Evolutionary conservation across 768 basidiomycete genomes (phyloP), one percentile per base, ranked within the genome.

Genomic region (Rhodotorula toruloides): DNA sequence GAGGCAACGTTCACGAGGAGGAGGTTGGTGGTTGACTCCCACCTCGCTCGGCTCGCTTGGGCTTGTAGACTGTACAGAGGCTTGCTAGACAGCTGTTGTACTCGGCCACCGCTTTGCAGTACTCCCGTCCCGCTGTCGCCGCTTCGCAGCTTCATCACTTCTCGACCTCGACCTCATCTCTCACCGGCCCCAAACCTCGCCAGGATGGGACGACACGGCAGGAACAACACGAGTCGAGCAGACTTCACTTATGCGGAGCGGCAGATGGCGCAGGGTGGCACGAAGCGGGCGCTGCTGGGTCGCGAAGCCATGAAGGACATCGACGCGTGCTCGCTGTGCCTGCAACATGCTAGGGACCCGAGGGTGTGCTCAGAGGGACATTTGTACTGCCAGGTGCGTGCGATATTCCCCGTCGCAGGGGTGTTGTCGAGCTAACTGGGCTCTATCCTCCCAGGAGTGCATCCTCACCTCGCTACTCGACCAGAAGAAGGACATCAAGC

Each of bases 401-500:
- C 61, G n/a, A 7, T 14, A 43, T 31, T 40, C 50, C 39, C 36
- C 29, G 40, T 2, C 16, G 27, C 36, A 32, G 10, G 31, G 31
- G n/a, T n/a, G n/a, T n/a, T n/a, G n/a, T n/a, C n/a, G 27, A 6
- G 19, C 17, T 17, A 7, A 21, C 50, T 52, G 32, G n/a, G n/a
- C n/a, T n/a, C n/a, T n/a, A n/a, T n/a, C n/a, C n/a, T n/a, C n/a
- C 8, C 50, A 52, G 76, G 94, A 97, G 79, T 98, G 96, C 74
- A 87, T 87, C 32, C 85, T 92, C 65, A 84, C 87, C 3, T 90
- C 93, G 75, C 84, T 94, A 36, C 77, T 94, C 72, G 80, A 82
- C 34, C 96, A 98, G 81, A 93, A 91, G 79, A 88, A 87, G 71
- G 88, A 90, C 68, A 92, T 98, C 70, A 92, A 94, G 78, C 81